Conservation (phyloP, 2,329 filamentous ascomycete species). For the Sclerotinia nivalis region DNA sequence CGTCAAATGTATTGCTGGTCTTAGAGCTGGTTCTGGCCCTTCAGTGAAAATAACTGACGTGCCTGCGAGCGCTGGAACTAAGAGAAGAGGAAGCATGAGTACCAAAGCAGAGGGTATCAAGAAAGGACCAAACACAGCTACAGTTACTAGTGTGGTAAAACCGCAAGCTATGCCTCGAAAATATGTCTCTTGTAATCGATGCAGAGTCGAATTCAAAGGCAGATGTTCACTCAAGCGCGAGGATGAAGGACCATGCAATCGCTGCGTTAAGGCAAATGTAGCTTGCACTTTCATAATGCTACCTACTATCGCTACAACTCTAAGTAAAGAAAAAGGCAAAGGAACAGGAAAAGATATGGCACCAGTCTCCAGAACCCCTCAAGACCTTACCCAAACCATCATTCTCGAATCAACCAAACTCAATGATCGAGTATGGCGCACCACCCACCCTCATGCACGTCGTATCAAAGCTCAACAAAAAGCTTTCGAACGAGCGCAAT, state of each 20-base stretch:
- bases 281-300: conserved; percentile 30
- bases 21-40: conserved; percentile 1
- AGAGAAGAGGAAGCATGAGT: not conserved
- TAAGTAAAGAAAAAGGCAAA: not conserved
- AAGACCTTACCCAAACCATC: conserved; percentile 18
- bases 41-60: conserved; percentile 10
- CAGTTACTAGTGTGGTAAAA: not conserved
- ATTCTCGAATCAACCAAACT: conserved; percentile 12
- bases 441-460: not conserved
- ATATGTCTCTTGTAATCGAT: conserved; percentile 32
- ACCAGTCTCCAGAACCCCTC: not conserved
- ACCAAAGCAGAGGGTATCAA: not conserved
- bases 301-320: not conserved
- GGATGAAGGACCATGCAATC: conserved; percentile 31
- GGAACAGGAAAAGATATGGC: not conserved
- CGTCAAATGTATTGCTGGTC: conserved; percentile 31
- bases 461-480: conserved; percentile 7
- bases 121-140: not conserved
- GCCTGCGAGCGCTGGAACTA: not conserved
- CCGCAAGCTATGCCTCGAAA: conserved; percentile 8
- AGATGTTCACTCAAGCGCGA: conserved; percentile 29
- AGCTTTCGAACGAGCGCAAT: not conserved
- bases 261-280: conserved; percentile 25
- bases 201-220: conserved; percentile 21
- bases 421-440: conserved; percentile 11